Evolutionary conservation across 768 basidiomycete genomes (phyloP).

Genomic region (Panaeolus cyanescens): DNA sequence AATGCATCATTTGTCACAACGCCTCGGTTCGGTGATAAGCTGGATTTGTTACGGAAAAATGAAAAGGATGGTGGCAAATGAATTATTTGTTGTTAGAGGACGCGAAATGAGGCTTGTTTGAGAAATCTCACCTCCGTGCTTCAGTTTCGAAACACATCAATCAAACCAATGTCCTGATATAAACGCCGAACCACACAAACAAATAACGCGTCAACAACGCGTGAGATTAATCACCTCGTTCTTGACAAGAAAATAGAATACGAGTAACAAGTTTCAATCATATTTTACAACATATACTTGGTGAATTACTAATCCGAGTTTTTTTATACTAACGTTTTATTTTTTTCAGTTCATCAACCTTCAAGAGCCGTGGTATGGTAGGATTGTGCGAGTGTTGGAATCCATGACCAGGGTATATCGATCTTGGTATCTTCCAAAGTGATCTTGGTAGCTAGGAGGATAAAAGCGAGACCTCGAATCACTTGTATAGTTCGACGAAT

Average conservation of each 20-base stretch:
- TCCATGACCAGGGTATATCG: neutral
- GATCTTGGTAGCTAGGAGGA: neutral
- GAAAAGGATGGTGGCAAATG: neutral
- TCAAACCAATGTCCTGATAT: neutral
- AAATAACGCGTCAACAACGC: constrained; percentile 24
- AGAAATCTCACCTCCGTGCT: neutral
- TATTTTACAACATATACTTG: neutral
- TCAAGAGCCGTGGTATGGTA: neutral
- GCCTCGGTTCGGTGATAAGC: constrained; percentile 2
- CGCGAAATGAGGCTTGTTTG: neutral
- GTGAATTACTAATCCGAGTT: neutral
- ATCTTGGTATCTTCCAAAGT: constrained; percentile 1
- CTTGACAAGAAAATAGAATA: neutral
- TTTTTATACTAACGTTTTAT: neutral
- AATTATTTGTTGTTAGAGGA: neutral
- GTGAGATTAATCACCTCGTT: neutral
- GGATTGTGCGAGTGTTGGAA: neutral
- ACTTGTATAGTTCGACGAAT: neutral
- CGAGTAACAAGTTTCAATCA: neutral
- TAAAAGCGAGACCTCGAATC: neutral
- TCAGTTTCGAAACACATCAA: neutral
- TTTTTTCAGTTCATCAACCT: neutral
- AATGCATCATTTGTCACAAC: neutral
- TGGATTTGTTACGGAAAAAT: constrained; percentile 1
- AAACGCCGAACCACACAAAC: constrained; percentile 19